These are phyloP conservation scores for Diaporthe citriasiana DNA, from an alignment of 2,329 filamentous ascomycete genomes.

Conservation along the genomic window DNA sequence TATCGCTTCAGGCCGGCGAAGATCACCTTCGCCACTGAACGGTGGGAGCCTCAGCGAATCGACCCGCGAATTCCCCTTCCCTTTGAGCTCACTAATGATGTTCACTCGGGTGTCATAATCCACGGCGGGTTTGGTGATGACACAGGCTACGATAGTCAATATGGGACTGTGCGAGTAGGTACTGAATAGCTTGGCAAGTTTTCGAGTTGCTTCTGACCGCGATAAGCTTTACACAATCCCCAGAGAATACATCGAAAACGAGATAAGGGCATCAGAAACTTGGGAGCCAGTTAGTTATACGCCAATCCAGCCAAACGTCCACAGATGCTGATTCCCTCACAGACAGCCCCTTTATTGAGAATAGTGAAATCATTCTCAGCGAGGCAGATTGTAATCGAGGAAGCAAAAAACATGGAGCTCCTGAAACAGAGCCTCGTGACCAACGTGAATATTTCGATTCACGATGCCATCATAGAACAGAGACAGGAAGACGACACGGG, in stretches of 20 bases:
- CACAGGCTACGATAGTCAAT: not conserved
- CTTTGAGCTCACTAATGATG: conserved; percentile 19
- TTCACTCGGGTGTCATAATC: not conserved
- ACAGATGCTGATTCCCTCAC: not conserved
- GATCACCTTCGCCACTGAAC: conserved; percentile 28
- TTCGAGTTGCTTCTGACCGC: not conserved
- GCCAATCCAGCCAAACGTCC: no score
- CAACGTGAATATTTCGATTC: conserved; percentile 33
- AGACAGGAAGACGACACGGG: conserved; percentile 16
- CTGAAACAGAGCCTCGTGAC: conserved; percentile 37
- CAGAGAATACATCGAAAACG: conserved; percentile 22
- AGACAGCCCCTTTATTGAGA: conserved; percentile 26
- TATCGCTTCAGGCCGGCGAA: conserved; percentile 38
- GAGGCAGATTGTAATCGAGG: conserved; percentile 17
- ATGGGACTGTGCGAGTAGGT: conserved; percentile 35
- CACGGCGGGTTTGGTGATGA: conserved; percentile 16
- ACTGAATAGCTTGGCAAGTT: not conserved
- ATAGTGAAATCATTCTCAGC: conserved; percentile 39
- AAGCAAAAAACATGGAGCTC: conserved; percentile 38
- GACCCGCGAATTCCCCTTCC: conserved; percentile 21
- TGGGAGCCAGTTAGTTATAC: conserved; percentile 33
- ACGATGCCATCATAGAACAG: conserved; percentile 39
- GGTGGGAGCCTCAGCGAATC: conserved; percentile 34
- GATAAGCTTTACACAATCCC: conserved; percentile 31
- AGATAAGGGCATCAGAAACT: not conserved